Evolutionary conservation across 78 protist genomes (phyloP).

Genomic region (Ministeria vibrans): DNA sequence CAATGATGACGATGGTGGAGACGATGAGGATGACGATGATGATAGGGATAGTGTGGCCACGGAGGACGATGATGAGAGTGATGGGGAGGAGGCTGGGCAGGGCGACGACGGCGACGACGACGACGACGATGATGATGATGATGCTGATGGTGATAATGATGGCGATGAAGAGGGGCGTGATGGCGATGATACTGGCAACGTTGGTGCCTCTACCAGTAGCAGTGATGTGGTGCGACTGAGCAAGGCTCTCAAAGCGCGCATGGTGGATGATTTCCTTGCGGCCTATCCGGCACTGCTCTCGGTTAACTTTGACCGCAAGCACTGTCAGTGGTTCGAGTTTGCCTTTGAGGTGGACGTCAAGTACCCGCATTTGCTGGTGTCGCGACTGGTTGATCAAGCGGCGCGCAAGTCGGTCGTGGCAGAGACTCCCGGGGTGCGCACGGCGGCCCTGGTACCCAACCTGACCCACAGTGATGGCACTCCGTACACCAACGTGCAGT

Average conservation of each 20-base stretch:
- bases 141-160: background rate
- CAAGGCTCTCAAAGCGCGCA: background rate
- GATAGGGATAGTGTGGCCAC: slow-evolving; percentile 18
- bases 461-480: no score
- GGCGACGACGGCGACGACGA: background rate
- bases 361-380: background rate
- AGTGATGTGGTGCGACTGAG: background rate
- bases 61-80: slow-evolving; percentile 2
- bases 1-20: slow-evolving; percentile 15
- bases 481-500: background rate
- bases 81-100: background rate
- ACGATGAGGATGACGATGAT: background rate
- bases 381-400: background rate
- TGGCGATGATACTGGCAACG: background rate
- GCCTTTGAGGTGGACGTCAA: background rate
- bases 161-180: background rate
- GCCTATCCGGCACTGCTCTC: background rate
- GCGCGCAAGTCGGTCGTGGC: background rate
- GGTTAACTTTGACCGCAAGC: background rate
- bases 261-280: background rate
- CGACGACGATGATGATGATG: background rate
- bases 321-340: background rate
- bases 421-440: background rate
- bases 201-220: background rate
- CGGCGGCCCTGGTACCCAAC: no score